These are phyloP conservation scores for Moricandia moricandioides DNA, from an alignment of 345 rosid species.

Conservation along the genomic window DNA sequence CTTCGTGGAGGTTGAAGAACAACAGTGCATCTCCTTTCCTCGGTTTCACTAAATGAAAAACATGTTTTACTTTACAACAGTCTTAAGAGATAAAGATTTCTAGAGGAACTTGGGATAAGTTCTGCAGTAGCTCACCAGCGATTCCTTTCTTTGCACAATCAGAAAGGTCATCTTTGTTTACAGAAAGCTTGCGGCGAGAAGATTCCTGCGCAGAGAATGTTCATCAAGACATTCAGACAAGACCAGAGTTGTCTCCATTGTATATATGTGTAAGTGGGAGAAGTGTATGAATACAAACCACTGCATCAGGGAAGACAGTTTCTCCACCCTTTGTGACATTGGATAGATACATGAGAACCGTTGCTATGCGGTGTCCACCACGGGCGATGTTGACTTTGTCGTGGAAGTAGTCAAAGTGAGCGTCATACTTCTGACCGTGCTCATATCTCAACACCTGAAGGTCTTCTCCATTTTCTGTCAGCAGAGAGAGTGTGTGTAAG, in stretches of 20 bases:
- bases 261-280: not conserved
- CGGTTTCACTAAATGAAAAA: slow-evolving; percentile 67
- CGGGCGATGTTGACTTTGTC: slow-evolving; percentile 90
- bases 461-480: slow-evolving; percentile 90
- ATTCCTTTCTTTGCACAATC: slow-evolving; percentile 91
- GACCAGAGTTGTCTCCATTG: slow-evolving; percentile 1
- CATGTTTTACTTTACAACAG: not conserved
- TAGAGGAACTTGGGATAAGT: not conserved
- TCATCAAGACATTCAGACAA: not conserved
- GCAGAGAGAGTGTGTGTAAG: slow-evolving; percentile 8
- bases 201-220: slow-evolving; percentile 53
- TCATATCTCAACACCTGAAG: slow-evolving; percentile 86
- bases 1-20: slow-evolving; percentile 80
- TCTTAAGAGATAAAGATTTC: not conserved
- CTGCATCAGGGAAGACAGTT: slow-evolving; percentile 85
- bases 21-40: slow-evolving; percentile 83
- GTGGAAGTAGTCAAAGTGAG: slow-evolving; percentile 81
- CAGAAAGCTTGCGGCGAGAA: slow-evolving; percentile 55
- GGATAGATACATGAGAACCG: slow-evolving; percentile 88
- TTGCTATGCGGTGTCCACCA: slow-evolving; percentile 90
- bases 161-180: slow-evolving; percentile 59
- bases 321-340: slow-evolving; percentile 92
- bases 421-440: slow-evolving; percentile 87
- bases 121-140: slow-evolving; percentile 55
- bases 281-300: slow-evolving; percentile 49